phyloP scores from a whole-genome alignment of 2,329 filamentous ascomycete species.

The Fusarium burgessii region DNA sequence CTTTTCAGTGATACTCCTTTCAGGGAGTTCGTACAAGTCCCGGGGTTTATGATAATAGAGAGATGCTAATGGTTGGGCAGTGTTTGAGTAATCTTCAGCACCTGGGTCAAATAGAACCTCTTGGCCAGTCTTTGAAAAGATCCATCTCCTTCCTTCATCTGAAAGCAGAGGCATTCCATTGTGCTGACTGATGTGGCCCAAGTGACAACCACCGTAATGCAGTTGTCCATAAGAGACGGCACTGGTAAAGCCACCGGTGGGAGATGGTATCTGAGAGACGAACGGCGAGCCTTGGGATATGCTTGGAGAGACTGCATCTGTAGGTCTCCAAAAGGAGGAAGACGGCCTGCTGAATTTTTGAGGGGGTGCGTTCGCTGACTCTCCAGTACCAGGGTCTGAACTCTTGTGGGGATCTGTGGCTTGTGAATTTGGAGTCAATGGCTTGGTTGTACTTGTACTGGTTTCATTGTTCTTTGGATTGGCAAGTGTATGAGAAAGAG shows the following conservation, averaged over 20 bases:
- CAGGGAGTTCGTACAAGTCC: constrained; percentile 31
- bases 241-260: constrained; percentile 12
- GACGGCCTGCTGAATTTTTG: not conserved
- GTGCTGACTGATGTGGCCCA: constrained; percentile 42
- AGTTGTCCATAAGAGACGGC: constrained; percentile 41
- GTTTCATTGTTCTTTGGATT: not conserved
- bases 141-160: constrained; percentile 39
- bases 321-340: constrained; percentile 13
- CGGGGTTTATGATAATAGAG: not conserved
- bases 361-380: not conserved
- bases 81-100: not conserved
- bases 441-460: not conserved
- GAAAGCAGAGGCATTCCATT: constrained; percentile 42
- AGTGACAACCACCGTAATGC: constrained; percentile 40
- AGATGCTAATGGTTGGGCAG: not conserved
- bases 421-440: constrained; percentile 11
- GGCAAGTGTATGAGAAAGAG: constrained; percentile 35
- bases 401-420: not conserved
- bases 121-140: constrained; percentile 35
- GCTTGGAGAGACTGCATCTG: constrained; percentile 12
- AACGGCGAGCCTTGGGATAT: not conserved
- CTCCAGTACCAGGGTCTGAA: not conserved
- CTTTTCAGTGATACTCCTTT: constrained; percentile 45
- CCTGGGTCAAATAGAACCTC: constrained; percentile 1
- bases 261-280: not conserved